Conservation (phyloP, 345 rosid species). For the Syzygium grande region DNA sequence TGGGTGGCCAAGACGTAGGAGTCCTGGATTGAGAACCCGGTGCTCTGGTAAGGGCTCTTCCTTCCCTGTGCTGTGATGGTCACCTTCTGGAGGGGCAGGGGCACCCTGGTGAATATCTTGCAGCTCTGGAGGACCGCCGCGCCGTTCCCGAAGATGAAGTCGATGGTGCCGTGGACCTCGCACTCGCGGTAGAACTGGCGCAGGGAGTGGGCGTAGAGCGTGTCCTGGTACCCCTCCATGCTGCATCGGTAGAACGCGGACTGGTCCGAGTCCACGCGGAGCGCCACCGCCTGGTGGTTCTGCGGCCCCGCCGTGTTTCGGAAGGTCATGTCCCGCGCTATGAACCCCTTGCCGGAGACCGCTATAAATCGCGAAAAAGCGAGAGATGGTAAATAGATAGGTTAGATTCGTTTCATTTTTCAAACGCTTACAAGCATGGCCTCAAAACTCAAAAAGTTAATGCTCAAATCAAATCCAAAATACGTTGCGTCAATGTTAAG, state of each 20-base stretch:
- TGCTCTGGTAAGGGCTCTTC: conserved; percentile 52
- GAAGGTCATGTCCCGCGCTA: conserved; percentile 78
- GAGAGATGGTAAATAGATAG: neutral
- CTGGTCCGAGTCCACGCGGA: conserved; percentile 71
- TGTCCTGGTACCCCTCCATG: conserved; percentile 80
- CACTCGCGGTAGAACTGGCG: conserved; percentile 88
- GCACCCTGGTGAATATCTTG: conserved; percentile 48
- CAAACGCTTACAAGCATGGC: neutral
- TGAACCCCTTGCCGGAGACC: conserved; percentile 83
- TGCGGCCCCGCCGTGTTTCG: conserved; percentile 72
- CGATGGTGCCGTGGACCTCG: conserved; percentile 66
- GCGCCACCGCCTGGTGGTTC: conserved; percentile 76
- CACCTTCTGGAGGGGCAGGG: conserved; percentile 62
- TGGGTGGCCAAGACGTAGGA: conserved; percentile 51
- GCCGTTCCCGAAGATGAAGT: conserved; percentile 92
- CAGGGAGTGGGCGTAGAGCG: conserved; percentile 75
- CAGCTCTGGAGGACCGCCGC: conserved; percentile 77
- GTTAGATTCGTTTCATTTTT: neutral
- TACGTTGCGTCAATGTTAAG: neutral
- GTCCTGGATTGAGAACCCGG: conserved; percentile 69
- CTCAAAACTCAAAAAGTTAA: neutral
- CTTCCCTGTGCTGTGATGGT: conserved; percentile 84
- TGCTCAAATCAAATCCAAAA: neutral
- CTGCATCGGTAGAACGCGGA: conserved; percentile 76
- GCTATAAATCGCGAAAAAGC: conserved; percentile 25